A percentile compares a stretch with the other conserved stretches of the same genome.
Conservation (phyloP, 805 yeast species). For the Hanseniaspora clermontiae region DNA sequence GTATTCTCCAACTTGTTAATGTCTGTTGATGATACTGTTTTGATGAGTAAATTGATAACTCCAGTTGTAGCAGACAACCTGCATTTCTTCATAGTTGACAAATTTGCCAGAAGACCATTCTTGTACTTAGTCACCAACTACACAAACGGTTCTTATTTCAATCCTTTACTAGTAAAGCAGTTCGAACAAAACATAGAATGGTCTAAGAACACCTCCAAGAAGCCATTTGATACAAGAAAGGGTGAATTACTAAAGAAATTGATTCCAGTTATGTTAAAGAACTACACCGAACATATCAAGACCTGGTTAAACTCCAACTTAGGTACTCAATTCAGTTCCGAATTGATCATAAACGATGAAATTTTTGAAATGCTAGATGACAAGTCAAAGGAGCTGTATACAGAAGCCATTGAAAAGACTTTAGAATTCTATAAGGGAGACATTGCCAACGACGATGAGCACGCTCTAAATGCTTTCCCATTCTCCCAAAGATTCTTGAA, state of each 20-base stretch:
- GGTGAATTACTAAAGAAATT: conserved; percentile 52
- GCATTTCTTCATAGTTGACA: conserved; percentile 48
- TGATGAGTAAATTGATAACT: conserved; percentile 58
- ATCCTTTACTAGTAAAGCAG: conserved; percentile 53
- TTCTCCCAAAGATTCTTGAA: conserved; percentile 64
- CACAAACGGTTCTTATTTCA: conserved; percentile 67
- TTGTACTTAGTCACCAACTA: conserved; percentile 61
- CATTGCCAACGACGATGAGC: conserved; percentile 44
- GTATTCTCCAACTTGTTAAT: conserved; percentile 68
- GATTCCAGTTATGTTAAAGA: conserved; percentile 49
- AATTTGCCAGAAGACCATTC: conserved; percentile 80
- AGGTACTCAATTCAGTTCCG: conserved; percentile 74
- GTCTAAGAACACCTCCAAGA: conserved; percentile 64
- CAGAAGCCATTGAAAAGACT: conserved; percentile 42
- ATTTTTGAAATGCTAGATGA: conserved; percentile 32
- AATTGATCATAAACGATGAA: conserved; percentile 50
- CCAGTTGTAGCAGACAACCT: conserved; percentile 38
- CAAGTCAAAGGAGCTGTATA: conserved; percentile 29
- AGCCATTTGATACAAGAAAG: conserved; percentile 68
- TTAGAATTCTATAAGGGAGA: conserved; percentile 54
- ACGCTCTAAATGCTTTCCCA: conserved; percentile 50
- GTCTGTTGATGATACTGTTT: conserved; percentile 88
- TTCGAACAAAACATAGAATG: conserved; percentile 47
- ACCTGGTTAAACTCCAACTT: conserved; percentile 53
- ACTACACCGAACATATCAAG: conserved; percentile 39